These are phyloP conservation scores for Pyronema omphalodes DNA, from an alignment of 495 filamentous ascomycete species.

Conservation along the genomic window DNA sequence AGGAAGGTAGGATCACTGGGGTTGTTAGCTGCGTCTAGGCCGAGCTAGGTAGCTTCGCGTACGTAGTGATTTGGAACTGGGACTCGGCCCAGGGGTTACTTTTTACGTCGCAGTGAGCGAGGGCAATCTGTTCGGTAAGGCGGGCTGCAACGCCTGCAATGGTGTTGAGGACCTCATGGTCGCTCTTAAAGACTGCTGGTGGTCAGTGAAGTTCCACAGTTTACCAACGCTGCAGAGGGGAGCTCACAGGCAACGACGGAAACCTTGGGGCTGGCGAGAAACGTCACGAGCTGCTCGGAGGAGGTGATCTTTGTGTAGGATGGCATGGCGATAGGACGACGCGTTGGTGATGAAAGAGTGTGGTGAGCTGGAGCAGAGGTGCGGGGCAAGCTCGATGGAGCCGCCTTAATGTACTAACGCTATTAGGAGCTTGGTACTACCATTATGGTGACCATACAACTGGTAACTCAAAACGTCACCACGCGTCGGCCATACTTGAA, in stretches of 20 bases:
- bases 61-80: slow-evolving; percentile 1
- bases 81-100: background rate
- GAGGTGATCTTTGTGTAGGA: background rate
- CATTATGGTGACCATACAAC: no score
- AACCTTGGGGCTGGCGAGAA: background rate
- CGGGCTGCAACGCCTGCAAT: background rate
- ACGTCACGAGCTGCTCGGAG: background rate
- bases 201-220: background rate
- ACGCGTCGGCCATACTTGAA: no score
- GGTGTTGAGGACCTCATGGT: background rate
- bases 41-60: background rate
- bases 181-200: background rate
- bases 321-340: background rate
- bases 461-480: no score
- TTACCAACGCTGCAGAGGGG: background rate
- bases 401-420: no score
- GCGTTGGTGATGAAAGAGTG: no score
- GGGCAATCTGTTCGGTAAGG: background rate
- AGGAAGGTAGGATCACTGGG: slow-evolving; percentile 61
- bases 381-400: no score
- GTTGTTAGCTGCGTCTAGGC: background rate
- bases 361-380: no score
- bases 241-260: slow-evolving; percentile 2
- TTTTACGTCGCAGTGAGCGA: slow-evolving; percentile 1
- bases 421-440: no score